A percentile compares a stretch with the other conserved stretches of the same genome.
phyloP scores from a whole-genome alignment of 768 basidiomycete genomes.

The Hygrocybe punicea region DNA sequence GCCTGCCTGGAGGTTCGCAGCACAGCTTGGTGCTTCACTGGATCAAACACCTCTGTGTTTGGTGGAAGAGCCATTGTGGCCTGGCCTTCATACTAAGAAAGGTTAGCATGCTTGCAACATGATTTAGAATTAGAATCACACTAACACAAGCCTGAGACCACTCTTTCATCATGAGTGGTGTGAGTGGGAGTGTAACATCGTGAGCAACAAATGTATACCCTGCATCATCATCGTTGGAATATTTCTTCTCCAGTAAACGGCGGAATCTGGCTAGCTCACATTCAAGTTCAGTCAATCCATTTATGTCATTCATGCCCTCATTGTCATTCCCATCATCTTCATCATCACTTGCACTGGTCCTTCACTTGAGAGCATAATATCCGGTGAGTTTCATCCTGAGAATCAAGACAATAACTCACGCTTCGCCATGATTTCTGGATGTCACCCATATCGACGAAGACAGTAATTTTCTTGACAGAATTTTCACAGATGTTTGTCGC shows the following conservation, averaged over 20 bases:
- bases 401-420: constrained; percentile 1
- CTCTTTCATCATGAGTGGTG: background rate
- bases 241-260: background rate
- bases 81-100: too few relatives aligned
- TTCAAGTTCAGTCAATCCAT: background rate
- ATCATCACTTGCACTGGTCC: background rate
- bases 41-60: too few relatives aligned
- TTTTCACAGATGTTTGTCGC: constrained; percentile 5
- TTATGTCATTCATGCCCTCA: background rate
- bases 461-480: constrained; percentile 10
- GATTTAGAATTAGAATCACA: too few relatives aligned
- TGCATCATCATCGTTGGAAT: background rate
- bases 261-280: background rate
- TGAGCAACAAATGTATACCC: background rate
- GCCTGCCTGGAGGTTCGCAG: too few relatives aligned
- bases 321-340: background rate
- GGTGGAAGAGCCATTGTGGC: too few relatives aligned
- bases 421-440: background rate
- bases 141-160: background rate
- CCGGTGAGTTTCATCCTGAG: background rate
- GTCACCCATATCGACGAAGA: constrained; percentile 8
- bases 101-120: too few relatives aligned
- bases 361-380: background rate
- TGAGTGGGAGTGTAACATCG: background rate
- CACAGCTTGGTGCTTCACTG: too few relatives aligned